Percentiles rank a stretch among this genome's conserved stretches.
Evolutionary conservation across 345 rosid species (phyloP).

Genomic region (Gossypium arboreum): DNA sequence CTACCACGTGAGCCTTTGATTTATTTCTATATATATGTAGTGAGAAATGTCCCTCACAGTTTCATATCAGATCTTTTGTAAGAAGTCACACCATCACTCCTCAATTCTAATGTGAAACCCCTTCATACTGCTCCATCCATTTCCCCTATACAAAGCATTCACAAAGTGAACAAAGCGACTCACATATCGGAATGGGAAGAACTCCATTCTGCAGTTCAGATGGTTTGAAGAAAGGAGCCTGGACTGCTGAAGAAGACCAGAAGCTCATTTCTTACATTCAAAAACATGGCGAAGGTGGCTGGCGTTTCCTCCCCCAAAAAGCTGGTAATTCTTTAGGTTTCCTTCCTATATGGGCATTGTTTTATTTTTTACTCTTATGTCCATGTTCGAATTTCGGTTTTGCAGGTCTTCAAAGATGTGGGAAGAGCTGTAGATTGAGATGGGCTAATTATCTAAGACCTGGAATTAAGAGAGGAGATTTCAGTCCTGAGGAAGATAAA

Average conservation of each 20-base stretch:
- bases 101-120: too few species aligned
- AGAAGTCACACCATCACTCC: too few species aligned
- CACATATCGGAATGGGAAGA: slow-evolving; percentile 30
- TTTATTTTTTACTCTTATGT: too few species aligned
- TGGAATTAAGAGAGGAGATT: slow-evolving; percentile 48
- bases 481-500: slow-evolving; percentile 34
- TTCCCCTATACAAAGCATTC: too few species aligned
- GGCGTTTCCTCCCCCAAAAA: slow-evolving; percentile 47
- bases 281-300: slow-evolving; percentile 46
- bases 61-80: too few species aligned
- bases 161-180: too few species aligned
- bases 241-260: slow-evolving; percentile 50
- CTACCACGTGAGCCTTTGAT: too few species aligned
- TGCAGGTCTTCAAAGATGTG: slow-evolving; percentile 45
- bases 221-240: slow-evolving; percentile 46
- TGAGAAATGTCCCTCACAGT: too few species aligned
- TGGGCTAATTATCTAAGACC: slow-evolving; percentile 53
- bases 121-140: too few species aligned
- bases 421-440: slow-evolving; percentile 52
- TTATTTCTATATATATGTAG: too few species aligned
- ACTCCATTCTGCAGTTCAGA: slow-evolving; percentile 28
- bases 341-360: too few species aligned
- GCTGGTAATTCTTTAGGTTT: slow-evolving; percentile 30
- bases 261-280: slow-evolving; percentile 38
- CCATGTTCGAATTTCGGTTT: not conserved